Evolutionary conservation across 2,329 filamentous ascomycete species (phyloP), one percentile per base, ranked within the genome.

Genomic region (Sporothrix euskadiensis): DNA sequence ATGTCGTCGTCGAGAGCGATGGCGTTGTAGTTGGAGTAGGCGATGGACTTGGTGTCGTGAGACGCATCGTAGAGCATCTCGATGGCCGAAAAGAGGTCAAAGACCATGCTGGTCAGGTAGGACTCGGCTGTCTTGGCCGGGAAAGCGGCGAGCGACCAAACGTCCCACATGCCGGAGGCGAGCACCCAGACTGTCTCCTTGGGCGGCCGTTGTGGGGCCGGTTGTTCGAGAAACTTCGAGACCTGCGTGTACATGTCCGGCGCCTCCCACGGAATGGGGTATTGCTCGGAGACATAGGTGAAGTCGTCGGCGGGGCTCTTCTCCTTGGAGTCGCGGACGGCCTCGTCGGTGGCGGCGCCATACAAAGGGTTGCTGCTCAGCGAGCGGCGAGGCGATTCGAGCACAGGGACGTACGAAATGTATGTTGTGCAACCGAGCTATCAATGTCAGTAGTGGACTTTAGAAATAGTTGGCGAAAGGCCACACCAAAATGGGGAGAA

Each of bases 321-420:
- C n/a, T 80, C 76, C 32, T 81, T 79, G 10, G 80, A 77, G 47
- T 79, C 76, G 10, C 80, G 77, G 22, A 74, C 16, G 9, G 80
- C 74, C 26, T 79, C 78, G 14, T 82, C 78, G 9, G 86, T 76
- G 2, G 82, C 85, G 0, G 81, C 79, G 0, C 85, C 88, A 70
- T 90, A 91, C 6, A 87, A 79, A 44, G 81, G 76, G 75, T 85
- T 94, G 75, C 84, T 85, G 1, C 81, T 91, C 44, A 87, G 83
- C 66, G 87, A 83, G 6, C 72, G 71, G 19, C 35, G 71, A 5
- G 76, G 74, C n/a, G 49, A 30, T 7, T 69, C 41, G 26, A 76
- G 54, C 41, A 26, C 56, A 2, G 86, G 86, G 0, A 86, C 79
- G 71, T 85, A 82, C 1, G 85, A 87, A 26, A 85, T 75, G 69